Base-by-base conservation (phyloP, 805 yeast species). In the Brettanomyces anomalus region DNA sequence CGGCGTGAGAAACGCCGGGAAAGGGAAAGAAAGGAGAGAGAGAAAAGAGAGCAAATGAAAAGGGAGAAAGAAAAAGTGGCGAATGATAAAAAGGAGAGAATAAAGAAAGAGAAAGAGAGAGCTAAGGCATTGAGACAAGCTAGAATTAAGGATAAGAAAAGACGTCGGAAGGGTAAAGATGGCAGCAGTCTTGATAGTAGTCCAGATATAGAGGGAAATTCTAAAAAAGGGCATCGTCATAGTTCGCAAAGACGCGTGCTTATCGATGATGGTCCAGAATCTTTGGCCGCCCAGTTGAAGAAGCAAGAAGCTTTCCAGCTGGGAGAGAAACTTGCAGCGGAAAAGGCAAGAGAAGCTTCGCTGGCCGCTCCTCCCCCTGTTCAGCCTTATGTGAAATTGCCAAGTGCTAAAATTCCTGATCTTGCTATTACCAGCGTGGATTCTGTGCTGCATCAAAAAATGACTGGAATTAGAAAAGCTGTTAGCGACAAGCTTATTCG, bases 331-430 rank as follows among this genome's bases (percentile, higher is more conserved):
- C 14, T 24, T 7, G 18, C 17, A 19, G 30, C 31, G 17, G 18
- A 19, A 15, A 19, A 17, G 39, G 39, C 31, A 20, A 20, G 21
- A 13, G 21, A 13, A 7, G 18, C 21, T 15, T 15, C 21, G 18
- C 37, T 16, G 21, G 50, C 49, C 15, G 49, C 53, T n/a, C 61
- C 63, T n/a, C 61, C 67, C 47, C 57, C 70, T 4, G 70, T 71
- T 33, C 90, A 85, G 56, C 88, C 94, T 19, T 85, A 88, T 65
- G 94, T 87, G 51, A 81, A 84, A 53, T 61, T 87, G 33, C 95
- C 96, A 3, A 82, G 93, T 33, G 84, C 96, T 2, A 85, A 87
- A 62, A 85, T 90, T 49, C 97, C 97, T 14, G 97, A 90, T 61
- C 73, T 89, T 72, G 95, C 87, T 38, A 68, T 90, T 46, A 81